A percentile compares a stretch with the other conserved stretches of the same genome.
Conservation (phyloP, 805 yeast species). For the Brettanomyces nanus region DNA sequence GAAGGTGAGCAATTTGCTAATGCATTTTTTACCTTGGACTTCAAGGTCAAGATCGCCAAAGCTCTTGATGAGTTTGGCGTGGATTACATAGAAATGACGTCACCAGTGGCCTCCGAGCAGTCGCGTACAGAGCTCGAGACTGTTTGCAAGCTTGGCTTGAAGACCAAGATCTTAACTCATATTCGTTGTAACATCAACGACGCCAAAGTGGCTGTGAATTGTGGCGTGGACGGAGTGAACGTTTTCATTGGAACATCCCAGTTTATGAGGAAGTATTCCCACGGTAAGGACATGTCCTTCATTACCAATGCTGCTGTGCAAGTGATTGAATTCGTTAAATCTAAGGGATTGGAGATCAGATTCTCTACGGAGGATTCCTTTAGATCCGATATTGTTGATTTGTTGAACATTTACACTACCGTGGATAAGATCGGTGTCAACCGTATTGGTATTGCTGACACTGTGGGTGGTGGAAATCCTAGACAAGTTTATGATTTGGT, state of each 20-base stretch:
- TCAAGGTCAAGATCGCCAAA: conserved; percentile 49
- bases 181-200: conserved; percentile 57
- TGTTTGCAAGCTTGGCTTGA: conserved; percentile 49
- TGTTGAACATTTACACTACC: conserved; percentile 50
- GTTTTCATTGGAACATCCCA: conserved; percentile 55
- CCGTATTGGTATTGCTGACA: conserved; percentile 58
- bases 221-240: conserved; percentile 58
- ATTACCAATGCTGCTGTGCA: conserved; percentile 49
- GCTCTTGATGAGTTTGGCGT: conserved; percentile 56
- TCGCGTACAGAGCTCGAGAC: conserved; percentile 51
- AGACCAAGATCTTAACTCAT: conserved; percentile 50
- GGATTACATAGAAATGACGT: conserved; percentile 51
- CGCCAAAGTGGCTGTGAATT: conserved; percentile 51
- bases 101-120: conserved; percentile 54
- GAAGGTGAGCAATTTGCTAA: conserved; percentile 61
- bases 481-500: conserved; percentile 56
- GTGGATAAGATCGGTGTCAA: conserved; percentile 55
- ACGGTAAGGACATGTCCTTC: conserved; percentile 55
- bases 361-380: conserved; percentile 53
- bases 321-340: conserved; percentile 52
- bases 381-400: conserved; percentile 53
- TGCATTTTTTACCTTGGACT: conserved; percentile 50
- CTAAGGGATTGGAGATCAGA: conserved; percentile 52
- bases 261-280: conserved; percentile 47
- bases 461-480: conserved; percentile 58